A percentile compares a stretch with the other conserved stretches of the same genome.
phyloP scores from a whole-genome alignment of 345 rosid species.

The Adansonia digitata region DNA sequence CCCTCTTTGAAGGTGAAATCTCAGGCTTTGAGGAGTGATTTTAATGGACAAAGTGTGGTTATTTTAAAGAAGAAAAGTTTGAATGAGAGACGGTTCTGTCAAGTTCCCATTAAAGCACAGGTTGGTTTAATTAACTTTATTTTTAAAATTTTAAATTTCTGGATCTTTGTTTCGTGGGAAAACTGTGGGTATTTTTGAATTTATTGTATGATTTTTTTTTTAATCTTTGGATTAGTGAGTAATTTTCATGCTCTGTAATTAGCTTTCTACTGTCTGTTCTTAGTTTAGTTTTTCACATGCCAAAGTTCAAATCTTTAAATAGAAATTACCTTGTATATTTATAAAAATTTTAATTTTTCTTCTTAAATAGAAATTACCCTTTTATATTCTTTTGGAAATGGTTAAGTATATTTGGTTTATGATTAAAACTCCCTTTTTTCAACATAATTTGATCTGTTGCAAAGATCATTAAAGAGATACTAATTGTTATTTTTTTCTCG shows the following conservation, averaged over 20 bases:
- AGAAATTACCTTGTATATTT: background rate
- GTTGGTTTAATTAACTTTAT: constrained; percentile 23
- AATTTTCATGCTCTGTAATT: background rate
- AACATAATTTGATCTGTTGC: background rate
- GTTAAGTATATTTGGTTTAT: background rate
- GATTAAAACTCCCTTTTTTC: background rate
- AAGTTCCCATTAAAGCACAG: constrained; percentile 45
- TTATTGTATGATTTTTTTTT: background rate
- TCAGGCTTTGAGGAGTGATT: constrained; percentile 35
- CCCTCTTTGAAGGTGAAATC: constrained; percentile 29
- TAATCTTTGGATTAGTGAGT: background rate
- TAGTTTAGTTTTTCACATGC: background rate
- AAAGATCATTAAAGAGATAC: background rate
- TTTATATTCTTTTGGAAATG: background rate
- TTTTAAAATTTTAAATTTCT: background rate
- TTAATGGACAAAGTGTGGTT: constrained; percentile 43
- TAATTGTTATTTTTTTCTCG: background rate
- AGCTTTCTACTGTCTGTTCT: background rate
- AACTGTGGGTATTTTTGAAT: background rate
- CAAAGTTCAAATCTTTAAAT: background rate
- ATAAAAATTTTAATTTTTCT: background rate
- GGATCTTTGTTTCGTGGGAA: background rate
- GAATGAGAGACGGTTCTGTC: constrained; percentile 23
- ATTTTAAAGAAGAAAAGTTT: constrained; percentile 23
- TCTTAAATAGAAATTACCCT: background rate